A percentile compares a stretch with the other conserved stretches of the same genome.
Conservation (phyloP, 371 early-diverging fungal genomes). For the Mucor lusitanicus region DNA sequence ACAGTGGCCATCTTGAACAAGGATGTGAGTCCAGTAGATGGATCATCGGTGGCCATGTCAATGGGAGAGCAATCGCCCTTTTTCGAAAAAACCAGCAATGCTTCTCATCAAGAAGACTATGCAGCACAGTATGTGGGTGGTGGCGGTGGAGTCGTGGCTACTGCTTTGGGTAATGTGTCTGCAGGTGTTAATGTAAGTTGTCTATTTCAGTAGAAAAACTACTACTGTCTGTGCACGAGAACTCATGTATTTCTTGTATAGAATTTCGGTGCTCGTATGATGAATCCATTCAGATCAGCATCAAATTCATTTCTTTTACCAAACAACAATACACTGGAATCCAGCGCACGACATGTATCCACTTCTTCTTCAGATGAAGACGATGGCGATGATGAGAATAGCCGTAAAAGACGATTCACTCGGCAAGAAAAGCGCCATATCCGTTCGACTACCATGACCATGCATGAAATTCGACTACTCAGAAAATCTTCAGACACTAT, state of each 20-base stretch:
- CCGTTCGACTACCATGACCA: background rate
- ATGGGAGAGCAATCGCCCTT: background rate
- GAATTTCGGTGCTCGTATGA: constrained; percentile 25
- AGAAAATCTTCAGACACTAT: constrained; percentile 9
- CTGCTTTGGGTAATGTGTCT: constrained; percentile 35
- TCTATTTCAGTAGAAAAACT: background rate
- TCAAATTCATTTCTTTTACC: background rate
- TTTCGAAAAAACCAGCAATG: background rate
- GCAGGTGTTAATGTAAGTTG: constrained; percentile 41
- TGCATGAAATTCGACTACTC: constrained; percentile 15
- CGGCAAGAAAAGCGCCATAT: background rate
- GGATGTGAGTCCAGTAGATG: background rate
- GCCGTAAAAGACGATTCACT: background rate
- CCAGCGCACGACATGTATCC: background rate
- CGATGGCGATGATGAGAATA: background rate
- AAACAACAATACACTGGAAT: background rate
- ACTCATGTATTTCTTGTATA: background rate
- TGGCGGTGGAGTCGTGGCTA: constrained; percentile 28
- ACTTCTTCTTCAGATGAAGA: background rate
- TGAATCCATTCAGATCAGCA: constrained; percentile 18
- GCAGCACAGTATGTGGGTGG: constrained; percentile 5
- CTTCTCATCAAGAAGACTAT: background rate
- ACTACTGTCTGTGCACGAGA: constrained; percentile 4
- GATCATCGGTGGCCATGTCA: too few species aligned
- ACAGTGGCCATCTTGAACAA: background rate